phyloP scores from a whole-genome alignment of 1,139 yeast species.

The Geotrichum macrosporum region DNA sequence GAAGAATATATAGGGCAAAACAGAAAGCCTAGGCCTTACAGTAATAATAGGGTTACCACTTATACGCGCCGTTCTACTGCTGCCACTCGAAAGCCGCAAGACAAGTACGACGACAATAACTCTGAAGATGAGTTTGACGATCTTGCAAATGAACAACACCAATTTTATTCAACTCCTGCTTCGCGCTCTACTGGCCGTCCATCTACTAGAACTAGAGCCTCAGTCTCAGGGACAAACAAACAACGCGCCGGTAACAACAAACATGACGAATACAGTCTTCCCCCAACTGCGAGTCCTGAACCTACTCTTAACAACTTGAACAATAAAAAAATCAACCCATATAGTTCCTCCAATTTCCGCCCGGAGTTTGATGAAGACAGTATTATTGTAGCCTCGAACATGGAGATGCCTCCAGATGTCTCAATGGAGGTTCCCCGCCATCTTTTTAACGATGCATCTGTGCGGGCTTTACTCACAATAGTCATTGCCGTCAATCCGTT shows the following conservation, averaged over 20 bases:
- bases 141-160: background rate
- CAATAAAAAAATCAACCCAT: background rate
- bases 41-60: too few species aligned
- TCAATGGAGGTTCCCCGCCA: background rate
- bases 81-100: background rate
- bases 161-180: background rate
- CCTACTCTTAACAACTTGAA: background rate
- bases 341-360: too few species aligned
- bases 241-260: background rate
- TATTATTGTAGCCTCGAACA: background rate
- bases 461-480: slow-evolving; percentile 3
- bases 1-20: too few species aligned
- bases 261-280: background rate
- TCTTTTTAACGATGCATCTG: slow-evolving; percentile 3
- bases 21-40: too few species aligned
- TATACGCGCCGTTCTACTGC: too few species aligned
- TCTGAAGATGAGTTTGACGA: background rate
- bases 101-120: background rate
- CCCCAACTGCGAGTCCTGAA: background rate
- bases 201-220: background rate
- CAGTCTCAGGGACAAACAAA: background rate
- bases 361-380: background rate
- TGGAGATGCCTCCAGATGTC: slow-evolving; percentile 6
- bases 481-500: slow-evolving; percentile 5
- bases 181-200: background rate